Evolutionary conservation across 305 asterid genomes (phyloP), one percentile per base, ranked within the genome.

Genomic region (Fraxinus albicans): DNA sequence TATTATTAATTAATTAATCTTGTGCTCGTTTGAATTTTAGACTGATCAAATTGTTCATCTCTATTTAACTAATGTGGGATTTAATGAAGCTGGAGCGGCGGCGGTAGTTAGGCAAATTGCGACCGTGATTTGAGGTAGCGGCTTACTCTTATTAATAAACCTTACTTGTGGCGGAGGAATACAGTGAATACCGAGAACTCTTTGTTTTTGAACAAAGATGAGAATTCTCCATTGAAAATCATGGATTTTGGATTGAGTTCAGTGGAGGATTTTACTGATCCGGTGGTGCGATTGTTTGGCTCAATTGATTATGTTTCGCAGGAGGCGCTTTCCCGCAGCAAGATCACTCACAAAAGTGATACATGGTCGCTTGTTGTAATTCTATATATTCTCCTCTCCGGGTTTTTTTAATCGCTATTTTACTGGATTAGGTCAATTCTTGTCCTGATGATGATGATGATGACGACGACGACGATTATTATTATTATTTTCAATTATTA

Each of bases 241-340:
- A 93, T 91, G 97, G 98, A 94, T 40, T 94, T 94, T 72, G 98
- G 98, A 36, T 84, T 94, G 58, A 94, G 98, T 73, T 94, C 98
- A 6, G 91, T 93, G 0, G 93, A 93, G 89, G 98, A 93, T 80
- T 94, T 91, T 65, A 90, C 93, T 0, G 89, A 94, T 85, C 94
- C 98, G 0, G 97, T 94, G 0, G 93, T 94, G 80, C 96, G 95
- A 34, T 84, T 94, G 91, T 94, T 93, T 77, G 98, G 98, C 69
- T 94, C 98, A 0, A 85, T 94, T 7, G 97, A 94, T 83, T 94
- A 93, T 78, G 97, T 94, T 15, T 93, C 98, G 3, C 97, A 97
- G 0, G 98, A 94, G 89, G 98, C 93, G 27, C 91, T 93, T 34
- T 89, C 95, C 0, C 86, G 87, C 1, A 91, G 55, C 21, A 85